phyloP scores from a whole-genome alignment of 805 yeast species.

The Ogataea nonfermentans region DNA sequence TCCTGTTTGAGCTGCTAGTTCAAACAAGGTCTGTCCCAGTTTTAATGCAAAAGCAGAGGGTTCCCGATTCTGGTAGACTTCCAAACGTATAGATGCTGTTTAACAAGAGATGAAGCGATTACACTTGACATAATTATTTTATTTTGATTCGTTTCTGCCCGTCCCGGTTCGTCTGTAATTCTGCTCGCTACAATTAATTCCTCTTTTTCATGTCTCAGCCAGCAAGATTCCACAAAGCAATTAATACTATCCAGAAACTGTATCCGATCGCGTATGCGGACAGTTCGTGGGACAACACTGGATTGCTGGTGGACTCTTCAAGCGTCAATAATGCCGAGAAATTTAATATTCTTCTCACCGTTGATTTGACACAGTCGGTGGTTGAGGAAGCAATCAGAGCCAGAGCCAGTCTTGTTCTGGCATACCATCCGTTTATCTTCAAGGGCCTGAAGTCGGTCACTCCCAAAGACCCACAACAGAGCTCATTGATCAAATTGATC shows the following conservation, averaged over 20 bases:
- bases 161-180: too few relatives aligned
- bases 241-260: constrained; percentile 60
- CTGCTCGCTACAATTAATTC: too few relatives aligned
- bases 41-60: too few relatives aligned
- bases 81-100: too few relatives aligned
- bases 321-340: constrained; percentile 17
- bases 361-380: constrained; percentile 82
- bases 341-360: constrained; percentile 58
- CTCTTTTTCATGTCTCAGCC: constrained; percentile 16
- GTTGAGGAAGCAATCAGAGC: constrained; percentile 76
- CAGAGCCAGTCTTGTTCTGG: constrained; percentile 60
- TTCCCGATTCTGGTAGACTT: too few relatives aligned
- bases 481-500: constrained; percentile 67
- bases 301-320: constrained; percentile 72
- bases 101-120: too few relatives aligned
- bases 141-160: background rate
- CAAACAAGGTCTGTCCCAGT: too few relatives aligned
- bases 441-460: constrained; percentile 76
- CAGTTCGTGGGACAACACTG: constrained; percentile 92
- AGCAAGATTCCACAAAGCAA: constrained; percentile 41
- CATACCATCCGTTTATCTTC: constrained; percentile 95
- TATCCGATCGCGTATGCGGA: constrained; percentile 86
- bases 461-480: constrained; percentile 71
- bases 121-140: too few relatives aligned
- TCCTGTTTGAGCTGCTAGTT: too few relatives aligned